Evolutionary conservation across 1,284 basidiomycete genomes (phyloP).

Genomic region (Malassezia cuniculi): DNA sequence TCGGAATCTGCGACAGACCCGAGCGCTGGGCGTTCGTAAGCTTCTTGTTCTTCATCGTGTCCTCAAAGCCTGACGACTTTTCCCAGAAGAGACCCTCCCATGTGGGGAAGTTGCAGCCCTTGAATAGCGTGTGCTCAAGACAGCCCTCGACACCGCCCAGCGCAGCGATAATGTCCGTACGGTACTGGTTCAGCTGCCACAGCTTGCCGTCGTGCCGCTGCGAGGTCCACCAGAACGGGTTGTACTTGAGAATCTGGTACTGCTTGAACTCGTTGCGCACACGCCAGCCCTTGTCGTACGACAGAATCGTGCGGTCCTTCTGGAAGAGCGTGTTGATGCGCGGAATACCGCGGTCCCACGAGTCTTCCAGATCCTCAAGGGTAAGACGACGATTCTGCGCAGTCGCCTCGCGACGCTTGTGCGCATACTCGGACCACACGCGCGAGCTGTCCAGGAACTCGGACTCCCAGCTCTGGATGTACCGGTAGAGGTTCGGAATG

Average conservation of each 20-base stretch:
- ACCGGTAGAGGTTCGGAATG: conserved; percentile 89
- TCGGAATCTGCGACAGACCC: conserved; percentile 94
- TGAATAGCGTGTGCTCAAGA: conserved; percentile 92
- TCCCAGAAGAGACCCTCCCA: conserved; percentile 53
- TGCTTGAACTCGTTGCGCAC: conserved; percentile 87
- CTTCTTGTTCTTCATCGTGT: conserved; percentile 69
- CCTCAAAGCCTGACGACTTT: conserved; percentile 65
- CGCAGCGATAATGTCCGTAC: conserved; percentile 97
- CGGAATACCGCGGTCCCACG: conserved; percentile 96
- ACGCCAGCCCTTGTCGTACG: conserved; percentile 87
- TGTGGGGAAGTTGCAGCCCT: conserved; percentile 71
- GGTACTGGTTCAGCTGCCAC: conserved; percentile 96
- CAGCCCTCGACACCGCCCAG: conserved; percentile 95
- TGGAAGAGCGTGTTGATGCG: conserved; percentile 95
- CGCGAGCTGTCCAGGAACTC: conserved; percentile 96
- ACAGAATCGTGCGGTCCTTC: conserved; percentile 89
- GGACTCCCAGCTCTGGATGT: conserved; percentile 96
- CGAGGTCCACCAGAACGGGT: conserved; percentile 97
- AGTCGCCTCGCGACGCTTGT: conserved; percentile 98
- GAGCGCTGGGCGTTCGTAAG: conserved; percentile 88
- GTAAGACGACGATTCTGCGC: conserved; percentile 94
- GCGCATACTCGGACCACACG: conserved; percentile 98
- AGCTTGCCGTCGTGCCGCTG: conserved; percentile 95
- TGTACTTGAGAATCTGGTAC: conserved; percentile 76
- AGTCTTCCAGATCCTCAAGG: conserved; percentile 91